phyloP scores from a whole-genome alignment of 192 early-diverging fungal species.

The Phlyctochytrium arcticum region DNA sequence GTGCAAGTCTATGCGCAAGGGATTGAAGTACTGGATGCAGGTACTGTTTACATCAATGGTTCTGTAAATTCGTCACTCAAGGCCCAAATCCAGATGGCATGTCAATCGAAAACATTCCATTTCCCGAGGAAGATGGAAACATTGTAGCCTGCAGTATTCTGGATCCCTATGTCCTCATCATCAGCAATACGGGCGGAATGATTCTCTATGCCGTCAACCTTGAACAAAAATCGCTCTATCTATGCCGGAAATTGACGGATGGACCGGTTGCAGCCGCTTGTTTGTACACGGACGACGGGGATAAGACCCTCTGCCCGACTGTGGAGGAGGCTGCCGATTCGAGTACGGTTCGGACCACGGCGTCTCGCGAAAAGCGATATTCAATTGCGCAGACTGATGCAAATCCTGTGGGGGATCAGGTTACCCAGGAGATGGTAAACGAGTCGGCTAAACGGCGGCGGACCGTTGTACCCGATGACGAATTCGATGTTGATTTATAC shows the following conservation, averaged over 20 bases:
- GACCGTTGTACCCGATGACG: background rate
- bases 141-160: slow-evolving; percentile 70
- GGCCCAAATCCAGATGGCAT: slow-evolving; percentile 44
- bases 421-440: slow-evolving; percentile 2
- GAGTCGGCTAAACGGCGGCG: background rate
- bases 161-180: slow-evolving; percentile 78
- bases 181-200: slow-evolving; percentile 60
- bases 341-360: background rate
- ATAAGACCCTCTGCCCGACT: slow-evolving; percentile 21
- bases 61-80: background rate
- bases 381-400: background rate
- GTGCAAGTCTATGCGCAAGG: slow-evolving; percentile 82
- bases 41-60: slow-evolving; percentile 24
- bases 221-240: slow-evolving; percentile 27
- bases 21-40: slow-evolving; percentile 64
- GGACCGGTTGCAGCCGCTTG: slow-evolving; percentile 27
- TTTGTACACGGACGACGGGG: slow-evolving; percentile 49
- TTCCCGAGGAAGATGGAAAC: slow-evolving; percentile 39
- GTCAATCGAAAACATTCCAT: slow-evolving; percentile 43
- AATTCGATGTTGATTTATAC: slow-evolving; percentile 31
- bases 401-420: background rate
- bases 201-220: slow-evolving; percentile 57
- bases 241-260: slow-evolving; percentile 28
- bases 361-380: background rate
- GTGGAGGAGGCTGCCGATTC: slow-evolving; percentile 1